Percentiles rank a stretch among this genome's conserved stretches.
Evolutionary conservation across 805 yeast genomes (phyloP).

Genomic region (Saturnispora quitensis): DNA sequence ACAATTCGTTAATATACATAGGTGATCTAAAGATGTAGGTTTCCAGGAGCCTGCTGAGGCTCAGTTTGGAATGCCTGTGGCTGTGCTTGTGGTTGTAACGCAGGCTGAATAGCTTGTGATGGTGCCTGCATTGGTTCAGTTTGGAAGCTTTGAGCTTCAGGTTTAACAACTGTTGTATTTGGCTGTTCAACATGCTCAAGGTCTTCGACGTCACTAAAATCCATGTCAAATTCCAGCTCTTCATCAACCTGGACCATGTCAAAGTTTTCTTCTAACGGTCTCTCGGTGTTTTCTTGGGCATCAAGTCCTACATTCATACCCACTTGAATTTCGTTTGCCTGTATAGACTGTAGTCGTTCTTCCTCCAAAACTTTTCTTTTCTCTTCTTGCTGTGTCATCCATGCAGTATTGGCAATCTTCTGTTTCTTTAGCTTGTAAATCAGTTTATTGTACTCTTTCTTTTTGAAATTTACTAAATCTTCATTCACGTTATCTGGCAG

Average conservation of each 20-base stretch:
- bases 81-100: neutral
- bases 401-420: constrained; percentile 16
- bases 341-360: constrained; percentile 15
- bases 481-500: constrained; percentile 20
- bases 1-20: neutral
- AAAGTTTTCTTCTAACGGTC: constrained; percentile 21
- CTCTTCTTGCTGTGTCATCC: constrained; percentile 21
- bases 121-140: neutral
- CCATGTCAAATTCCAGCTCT: constrained; percentile 10
- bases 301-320: constrained; percentile 11
- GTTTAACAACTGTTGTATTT: neutral
- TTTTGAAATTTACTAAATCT: constrained; percentile 14
- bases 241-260: constrained; percentile 17
- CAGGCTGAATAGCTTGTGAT: no score
- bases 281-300: neutral
- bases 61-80: neutral
- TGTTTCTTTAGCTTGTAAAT: constrained; percentile 25
- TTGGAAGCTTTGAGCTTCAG: neutral
- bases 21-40: neutral
- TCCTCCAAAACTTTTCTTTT: constrained; percentile 22
- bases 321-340: constrained; percentile 14
- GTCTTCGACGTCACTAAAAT: constrained; percentile 7
- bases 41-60: neutral
- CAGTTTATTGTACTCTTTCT: constrained; percentile 16
- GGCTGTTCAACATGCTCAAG: neutral